phyloP scores from a whole-genome alignment of 1,284 basidiomycete genomes.

The Apiotrichum brassicae region DNA sequence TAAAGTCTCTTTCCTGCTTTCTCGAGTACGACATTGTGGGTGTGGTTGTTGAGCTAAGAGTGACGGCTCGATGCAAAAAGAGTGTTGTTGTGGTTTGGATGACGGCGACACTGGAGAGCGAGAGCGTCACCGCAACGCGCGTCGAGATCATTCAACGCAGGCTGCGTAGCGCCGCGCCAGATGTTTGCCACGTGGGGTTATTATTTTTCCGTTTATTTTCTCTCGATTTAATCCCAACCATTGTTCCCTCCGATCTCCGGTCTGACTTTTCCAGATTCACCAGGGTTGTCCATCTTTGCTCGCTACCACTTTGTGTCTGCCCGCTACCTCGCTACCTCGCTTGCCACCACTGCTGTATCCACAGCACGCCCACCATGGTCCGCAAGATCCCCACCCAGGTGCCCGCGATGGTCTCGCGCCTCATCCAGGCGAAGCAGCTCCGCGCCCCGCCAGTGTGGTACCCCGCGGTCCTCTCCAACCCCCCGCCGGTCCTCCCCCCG shows the following conservation, averaged over 20 bases:
- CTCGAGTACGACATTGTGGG: slow-evolving; percentile 37
- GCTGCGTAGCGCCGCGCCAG: too few species aligned
- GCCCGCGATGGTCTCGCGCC: slow-evolving; percentile 76
- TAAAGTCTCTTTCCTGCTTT: slow-evolving; percentile 55
- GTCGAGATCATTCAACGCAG: background rate
- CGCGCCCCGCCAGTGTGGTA: slow-evolving; percentile 75
- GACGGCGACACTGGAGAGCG: too few species aligned
- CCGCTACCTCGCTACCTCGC: slow-evolving; percentile 1
- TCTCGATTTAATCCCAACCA: background rate
- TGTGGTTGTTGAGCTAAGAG: background rate
- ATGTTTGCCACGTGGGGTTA: background rate
- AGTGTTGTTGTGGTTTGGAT: background rate
- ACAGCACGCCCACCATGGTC: slow-evolving; percentile 59
- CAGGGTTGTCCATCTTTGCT: background rate
- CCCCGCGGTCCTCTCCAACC: slow-evolving; percentile 75
- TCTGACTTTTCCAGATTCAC: slow-evolving; percentile 16
- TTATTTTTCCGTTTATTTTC: background rate
- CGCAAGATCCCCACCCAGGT: slow-evolving; percentile 81
- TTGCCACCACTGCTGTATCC: too few species aligned
- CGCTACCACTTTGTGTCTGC: background rate
- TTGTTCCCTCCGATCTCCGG: slow-evolving; percentile 8
- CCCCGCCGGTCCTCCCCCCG: slow-evolving; percentile 75
- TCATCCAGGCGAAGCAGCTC: slow-evolving; percentile 66
- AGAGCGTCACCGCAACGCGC: too few species aligned
- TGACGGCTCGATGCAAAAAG: background rate